Base-by-base conservation (phyloP, 495 filamentous ascomycete species). In the Neurospora sp. region DNA sequence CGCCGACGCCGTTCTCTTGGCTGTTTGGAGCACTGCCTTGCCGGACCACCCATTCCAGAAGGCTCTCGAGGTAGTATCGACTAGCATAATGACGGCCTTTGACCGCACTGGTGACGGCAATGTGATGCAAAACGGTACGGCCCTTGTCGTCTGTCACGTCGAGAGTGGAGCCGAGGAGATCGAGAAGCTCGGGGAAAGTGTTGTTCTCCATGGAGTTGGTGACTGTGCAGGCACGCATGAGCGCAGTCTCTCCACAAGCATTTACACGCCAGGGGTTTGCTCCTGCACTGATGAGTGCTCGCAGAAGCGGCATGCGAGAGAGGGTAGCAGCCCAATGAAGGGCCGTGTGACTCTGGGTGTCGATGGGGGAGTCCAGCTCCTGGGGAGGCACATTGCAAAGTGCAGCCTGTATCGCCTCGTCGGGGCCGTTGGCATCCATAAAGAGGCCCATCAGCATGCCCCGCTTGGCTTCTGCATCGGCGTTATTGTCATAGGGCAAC, bases 271-370 rank as follows among this genome's bases (percentile, higher is more conserved):
- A 92, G 39, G 97, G 95, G 77, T 88, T 95, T 0, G 94, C 93
- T 5, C 96, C 96, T 62, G 90, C 91, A 8, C 88, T 85, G 75
- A 99, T 91, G 0, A 99, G 86, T 3, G 93, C 90, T 72, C 92
- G 87, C 44, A 97, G 82, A 8, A 98, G 85, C 11, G 91, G 87
- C 79, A 95, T 89, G 27, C 93, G 91, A n/a, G 93, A 93, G 69
- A 98, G 86, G 46, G 95, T 97, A 11, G 96, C 94, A n/a, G 95
- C 96, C 96, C 96, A 99, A 78, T 97, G 95, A 39, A 99, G 85
- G 31, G 96, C 93, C 72, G 92, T 97, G 80, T 97, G 94, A 31
- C 90, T 90, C 72, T 92, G 92, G 6, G 89, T 84, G 78, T 99
- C 96, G 72, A 99, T 90, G 10, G 96, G 95, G 39, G 93, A 88